Base-by-base conservation (phyloP, 2,329 filamentous ascomycete species). In the Westerdykella aurantiaca region DNA sequence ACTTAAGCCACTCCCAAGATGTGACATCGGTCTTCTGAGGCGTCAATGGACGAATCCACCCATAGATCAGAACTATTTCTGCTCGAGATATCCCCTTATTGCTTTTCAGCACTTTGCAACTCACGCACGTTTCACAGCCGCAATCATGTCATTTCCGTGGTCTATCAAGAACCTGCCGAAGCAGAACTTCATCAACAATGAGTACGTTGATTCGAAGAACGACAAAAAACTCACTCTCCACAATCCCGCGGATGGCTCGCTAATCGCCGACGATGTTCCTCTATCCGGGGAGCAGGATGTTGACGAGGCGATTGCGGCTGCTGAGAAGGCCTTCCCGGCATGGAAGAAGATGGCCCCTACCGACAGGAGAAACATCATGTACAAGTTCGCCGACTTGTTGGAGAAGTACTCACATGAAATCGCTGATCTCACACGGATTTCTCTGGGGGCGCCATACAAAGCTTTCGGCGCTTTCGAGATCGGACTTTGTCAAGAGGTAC, bases 221-320 rank as follows among this genome's bases (percentile, higher is more conserved):
- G 45, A 60, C 22, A 71, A 73, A 53, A 77, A 72, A 41, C 65
- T 78, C 31, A 63, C 69, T n/a, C 58, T 77, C 4, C 60, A 67
- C 61, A 77, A 73, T 49, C 76, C 77, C 9, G 72, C 68, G 39
- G 70, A 78, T 53, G 71, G 70, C 41, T 69, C 70, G 2, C 55
- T 77, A 9, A 68, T 80, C 1, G 69, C 73, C n/a, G 64, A 75
- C 45, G 69, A 76, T 35, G 69, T 79, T 12, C 59, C 63, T 23
- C 48, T 68, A 2, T 71, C 71, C n/a, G 70, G 69, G n/a, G 63
- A 69, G 40, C 57, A 68, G 11, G 57, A 63, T 53, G 72, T 75
- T 23, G 69, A 78, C 41, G 57, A 58, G 5, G 75, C 75, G 2
- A 73, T 78, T 4, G 67, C 64, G 9, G 71, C 72, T 4, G 75